A percentile compares a stretch with the other conserved stretches of the same genome.
phyloP scores from a whole-genome alignment of 2,329 filamentous ascomycete species.

The Chaetomium globosum region DNA sequence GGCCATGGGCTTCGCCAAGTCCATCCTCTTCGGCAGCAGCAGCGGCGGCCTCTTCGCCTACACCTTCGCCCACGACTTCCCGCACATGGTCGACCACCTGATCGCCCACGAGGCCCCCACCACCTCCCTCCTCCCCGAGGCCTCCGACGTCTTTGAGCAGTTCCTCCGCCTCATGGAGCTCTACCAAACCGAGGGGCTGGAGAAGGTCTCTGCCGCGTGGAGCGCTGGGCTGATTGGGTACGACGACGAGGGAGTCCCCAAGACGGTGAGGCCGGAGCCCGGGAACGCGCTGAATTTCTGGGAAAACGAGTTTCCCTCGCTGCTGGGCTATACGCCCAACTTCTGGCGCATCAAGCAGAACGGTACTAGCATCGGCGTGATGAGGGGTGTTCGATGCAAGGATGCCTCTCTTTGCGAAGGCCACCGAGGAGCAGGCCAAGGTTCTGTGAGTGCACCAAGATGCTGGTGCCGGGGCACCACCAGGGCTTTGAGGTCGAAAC shows the following conservation, averaged over 20 bases:
- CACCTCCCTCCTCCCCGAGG: slow-evolving; percentile 37
- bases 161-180: slow-evolving; percentile 34
- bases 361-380: slow-evolving; percentile 38
- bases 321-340: slow-evolving; percentile 36
- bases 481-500: slow-evolving; percentile 41
- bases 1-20: slow-evolving; percentile 37
- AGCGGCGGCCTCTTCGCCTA: slow-evolving; percentile 39
- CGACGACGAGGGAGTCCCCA: slow-evolving; percentile 37
- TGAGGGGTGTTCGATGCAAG: slow-evolving; percentile 36
- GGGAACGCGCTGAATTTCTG: slow-evolving; percentile 39
- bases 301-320: slow-evolving; percentile 38
- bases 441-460: slow-evolving; percentile 37
- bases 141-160: slow-evolving; percentile 35
- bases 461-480: slow-evolving; percentile 41
- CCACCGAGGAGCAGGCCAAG: slow-evolving; percentile 38
- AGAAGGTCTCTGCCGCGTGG: slow-evolving; percentile 33
- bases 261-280: slow-evolving; percentile 30
- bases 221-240: slow-evolving; percentile 36
- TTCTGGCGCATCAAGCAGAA: slow-evolving; percentile 37
- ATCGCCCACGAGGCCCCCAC: slow-evolving; percentile 41
- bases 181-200: slow-evolving; percentile 33
- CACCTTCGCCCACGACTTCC: slow-evolving; percentile 41
- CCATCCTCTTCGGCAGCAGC: slow-evolving; percentile 41
- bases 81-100: slow-evolving; percentile 39
- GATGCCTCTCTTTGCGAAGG: slow-evolving; percentile 40